Percentiles rank a stretch among this genome's conserved stretches.
Conservation (phyloP, 371 early-diverging fungal genomes). For the Rhizopus arrhizus region DNA sequence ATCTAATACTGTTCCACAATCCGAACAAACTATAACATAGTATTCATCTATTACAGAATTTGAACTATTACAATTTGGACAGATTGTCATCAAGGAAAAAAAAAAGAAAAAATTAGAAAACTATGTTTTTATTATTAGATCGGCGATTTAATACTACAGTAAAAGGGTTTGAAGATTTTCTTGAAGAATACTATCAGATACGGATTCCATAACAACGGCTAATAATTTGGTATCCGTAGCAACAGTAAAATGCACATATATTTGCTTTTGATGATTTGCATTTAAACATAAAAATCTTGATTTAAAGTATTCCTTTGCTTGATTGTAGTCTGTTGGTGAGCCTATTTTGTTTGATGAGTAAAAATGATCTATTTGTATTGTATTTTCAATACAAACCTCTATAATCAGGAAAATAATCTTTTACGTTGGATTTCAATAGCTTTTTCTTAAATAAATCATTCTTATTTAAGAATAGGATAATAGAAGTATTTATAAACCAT, state of each 20-base stretch:
- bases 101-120: slow-evolving; percentile 6
- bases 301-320: slow-evolving; percentile 31
- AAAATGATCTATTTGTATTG: not conserved
- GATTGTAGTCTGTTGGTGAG: slow-evolving; percentile 24
- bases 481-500: slow-evolving; percentile 89
- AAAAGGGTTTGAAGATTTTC: slow-evolving; percentile 40
- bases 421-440: slow-evolving; percentile 70
- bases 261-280: slow-evolving; percentile 44
- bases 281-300: slow-evolving; percentile 24
- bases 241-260: slow-evolving; percentile 58
- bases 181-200: slow-evolving; percentile 55
- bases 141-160: slow-evolving; percentile 19
- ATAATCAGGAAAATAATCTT: slow-evolving; percentile 87
- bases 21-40: not conserved
- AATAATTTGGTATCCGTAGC: slow-evolving; percentile 58
- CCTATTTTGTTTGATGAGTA: slow-evolving; percentile 12
- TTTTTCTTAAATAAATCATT: slow-evolving; percentile 90
- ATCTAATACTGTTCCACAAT: slow-evolving; percentile 1
- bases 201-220: slow-evolving; percentile 54
- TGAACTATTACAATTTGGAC: not conserved
- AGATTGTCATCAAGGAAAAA: slow-evolving; percentile 3
- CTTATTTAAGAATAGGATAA: slow-evolving; percentile 95
- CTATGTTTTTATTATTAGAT: slow-evolving; percentile 5
- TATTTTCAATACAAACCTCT: slow-evolving; percentile 42
- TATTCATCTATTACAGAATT: not conserved